Evolutionary conservation across 257 asterid species (phyloP).

Genomic region (Thymus mandschuricus): DNA sequence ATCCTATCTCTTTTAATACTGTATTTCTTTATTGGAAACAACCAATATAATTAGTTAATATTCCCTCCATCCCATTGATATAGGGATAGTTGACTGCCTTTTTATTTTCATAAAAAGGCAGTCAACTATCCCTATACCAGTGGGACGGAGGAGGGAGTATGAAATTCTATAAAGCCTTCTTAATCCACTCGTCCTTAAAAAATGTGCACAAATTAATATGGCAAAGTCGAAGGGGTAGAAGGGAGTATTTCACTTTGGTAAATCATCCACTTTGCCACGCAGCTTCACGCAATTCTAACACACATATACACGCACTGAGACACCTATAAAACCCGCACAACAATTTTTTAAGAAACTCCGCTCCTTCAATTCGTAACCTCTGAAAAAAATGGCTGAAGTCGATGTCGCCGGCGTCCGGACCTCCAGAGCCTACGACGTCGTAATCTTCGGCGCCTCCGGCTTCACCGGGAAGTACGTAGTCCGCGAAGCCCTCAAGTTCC

Average conservation of each 20-base stretch:
- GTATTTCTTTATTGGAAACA: no score
- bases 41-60: no score
- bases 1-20: no score
- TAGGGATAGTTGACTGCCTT: no score
- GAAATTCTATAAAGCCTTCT: no score
- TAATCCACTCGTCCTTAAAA: no score
- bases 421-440: slow-evolving; percentile 49
- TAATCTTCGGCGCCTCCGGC: slow-evolving; percentile 88
- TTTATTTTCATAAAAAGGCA: no score
- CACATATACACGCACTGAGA: not conserved
- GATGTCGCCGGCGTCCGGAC: not conserved
- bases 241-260: slow-evolving; percentile 68
- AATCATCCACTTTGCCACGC: not conserved
- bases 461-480: slow-evolving; percentile 87
- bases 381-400: slow-evolving; percentile 37
- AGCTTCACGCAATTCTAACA: slow-evolving; percentile 14
- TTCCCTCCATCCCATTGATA: no score
- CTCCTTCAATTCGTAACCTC: not conserved
- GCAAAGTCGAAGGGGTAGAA: no score
- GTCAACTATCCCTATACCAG: no score
- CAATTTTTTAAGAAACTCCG: not conserved
- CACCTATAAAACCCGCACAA: not conserved
- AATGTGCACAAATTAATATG: no score
- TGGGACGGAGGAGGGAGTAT: no score
- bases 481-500: slow-evolving; percentile 86